Evolutionary conservation across 768 basidiomycete species (phyloP).

Genomic region (Psilocybe cyanescens): DNA sequence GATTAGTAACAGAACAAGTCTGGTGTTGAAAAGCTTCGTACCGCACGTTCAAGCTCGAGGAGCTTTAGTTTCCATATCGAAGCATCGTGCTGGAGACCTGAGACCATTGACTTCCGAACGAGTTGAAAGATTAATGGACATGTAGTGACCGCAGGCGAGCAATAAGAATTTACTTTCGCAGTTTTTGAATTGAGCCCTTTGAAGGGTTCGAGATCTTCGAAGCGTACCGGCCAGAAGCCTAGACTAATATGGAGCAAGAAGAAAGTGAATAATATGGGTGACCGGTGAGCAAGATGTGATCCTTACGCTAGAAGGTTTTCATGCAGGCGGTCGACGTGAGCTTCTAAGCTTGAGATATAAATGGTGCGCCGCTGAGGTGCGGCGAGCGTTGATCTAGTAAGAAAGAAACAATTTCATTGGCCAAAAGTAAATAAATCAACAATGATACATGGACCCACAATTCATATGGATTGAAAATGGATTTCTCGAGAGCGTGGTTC

Average conservation of each 20-base stretch:
- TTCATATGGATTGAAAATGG: slow-evolving; percentile 68
- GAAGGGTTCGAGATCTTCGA: slow-evolving; percentile 61
- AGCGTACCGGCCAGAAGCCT: slow-evolving; percentile 59
- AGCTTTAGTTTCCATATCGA: slow-evolving; percentile 62
- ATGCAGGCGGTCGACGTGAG: slow-evolving; percentile 72
- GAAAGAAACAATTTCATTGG: slow-evolving; percentile 1
- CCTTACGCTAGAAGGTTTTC: slow-evolving; percentile 50
- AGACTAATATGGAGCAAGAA: slow-evolving; percentile 29
- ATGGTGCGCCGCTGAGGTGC: slow-evolving; percentile 71
- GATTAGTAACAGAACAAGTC: background rate
- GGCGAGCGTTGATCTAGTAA: slow-evolving; percentile 62
- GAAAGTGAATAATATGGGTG: background rate
- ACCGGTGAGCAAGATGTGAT: background rate
- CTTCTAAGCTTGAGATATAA: slow-evolving; percentile 74
- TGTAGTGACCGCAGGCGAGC: background rate
- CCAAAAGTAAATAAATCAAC: background rate
- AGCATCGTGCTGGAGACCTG: slow-evolving; percentile 69
- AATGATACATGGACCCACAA: slow-evolving; percentile 44
- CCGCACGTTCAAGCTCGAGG: slow-evolving; percentile 71
- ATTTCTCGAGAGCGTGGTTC: slow-evolving; percentile 79
- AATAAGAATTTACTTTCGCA: slow-evolving; percentile 55
- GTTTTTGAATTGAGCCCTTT: slow-evolving; percentile 78
- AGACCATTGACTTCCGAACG: slow-evolving; percentile 67
- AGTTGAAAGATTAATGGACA: background rate
- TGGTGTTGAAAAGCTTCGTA: slow-evolving; percentile 35